A percentile compares a stretch with the other conserved stretches of the same genome.
Conservation (phyloP, 495 filamentous ascomycete genomes). For the Delitschia confertaspora region DNA sequence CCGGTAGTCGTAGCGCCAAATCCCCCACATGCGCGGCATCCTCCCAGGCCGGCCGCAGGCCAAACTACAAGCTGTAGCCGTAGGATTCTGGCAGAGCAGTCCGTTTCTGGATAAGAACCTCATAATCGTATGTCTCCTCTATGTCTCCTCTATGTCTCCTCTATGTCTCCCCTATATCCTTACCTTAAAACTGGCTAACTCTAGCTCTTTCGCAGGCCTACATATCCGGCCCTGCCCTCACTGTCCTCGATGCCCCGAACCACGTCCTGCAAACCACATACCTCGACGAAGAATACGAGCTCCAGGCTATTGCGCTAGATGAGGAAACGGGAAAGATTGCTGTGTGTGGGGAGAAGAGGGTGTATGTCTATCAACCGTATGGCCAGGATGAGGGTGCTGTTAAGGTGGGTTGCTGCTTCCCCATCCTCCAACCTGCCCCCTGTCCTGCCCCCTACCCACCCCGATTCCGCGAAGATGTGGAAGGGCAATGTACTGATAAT, state of each 20-base stretch:
- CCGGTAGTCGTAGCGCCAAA: conserved; percentile 20
- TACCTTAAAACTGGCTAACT: conserved; percentile 5
- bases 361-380: conserved; percentile 73
- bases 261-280: conserved; percentile 84
- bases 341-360: conserved; percentile 50
- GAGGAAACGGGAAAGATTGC: conserved; percentile 82
- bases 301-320: conserved; percentile 69
- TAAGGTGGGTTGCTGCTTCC: conserved; percentile 51
- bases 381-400: conserved; percentile 59
- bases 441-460: too few relatives aligned
- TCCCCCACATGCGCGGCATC: conserved; percentile 64
- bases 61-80: conserved; percentile 81
- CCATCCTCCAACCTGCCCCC: not conserved
- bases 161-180: conserved; percentile 1
- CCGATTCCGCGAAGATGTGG: conserved; percentile 39
- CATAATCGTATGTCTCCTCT: conserved; percentile 74
- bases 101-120: too few relatives aligned
- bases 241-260: conserved; percentile 67
- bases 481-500: conserved; percentile 5
- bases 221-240: conserved; percentile 77
- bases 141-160: too few relatives aligned
- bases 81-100: conserved; percentile 72
- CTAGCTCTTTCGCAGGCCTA: conserved; percentile 54
- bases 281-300: conserved; percentile 60
- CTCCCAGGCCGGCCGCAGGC: conserved; percentile 86